Evolutionary conservation across 202 grass and related monocot species (phyloP), one percentile per base, ranked within the genome.

Genomic region (Brachypodium distachyon): DNA sequence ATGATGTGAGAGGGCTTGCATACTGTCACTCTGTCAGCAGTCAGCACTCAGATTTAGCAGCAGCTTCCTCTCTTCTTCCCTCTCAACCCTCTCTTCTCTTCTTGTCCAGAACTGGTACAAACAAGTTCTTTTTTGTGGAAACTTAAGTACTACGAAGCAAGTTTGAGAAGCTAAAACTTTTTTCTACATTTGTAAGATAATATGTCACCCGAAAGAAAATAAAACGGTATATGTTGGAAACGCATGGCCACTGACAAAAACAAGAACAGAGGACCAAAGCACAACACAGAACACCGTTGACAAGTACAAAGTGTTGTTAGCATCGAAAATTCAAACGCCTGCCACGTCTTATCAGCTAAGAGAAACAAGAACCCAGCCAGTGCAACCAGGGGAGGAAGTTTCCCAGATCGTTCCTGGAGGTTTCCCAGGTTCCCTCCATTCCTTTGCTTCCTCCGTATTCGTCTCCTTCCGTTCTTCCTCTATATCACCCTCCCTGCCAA

Each of bases 391-490:
- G 80, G 83, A 44, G 28, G 80, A 87, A 44, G 47, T 3, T 67
- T 85, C 81, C 19, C 48, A 34, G 77, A 63, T 81, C 5, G 70
- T 88, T 84, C 81, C 76, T 33, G 61, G 43, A 4, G 22, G 21
- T 70, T 88, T 81, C 86, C 70, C 64, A 17, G 21, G 62, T 88
- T 81, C 86, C 70, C 64, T 61, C 71, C 81, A 80, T 64, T 88
- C 81, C 78, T 2, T 13, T 7, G 27, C 12, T 56, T 53, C 39
- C 23, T 52, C 25, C 57, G 3, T 33, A 12, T 28, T 19, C 19
- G 1, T 33, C 23, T 32, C 16, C 34, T 2, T 3, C 16, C n/a
- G n/a, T n/a, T 10, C 29, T 11, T 6, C 63, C 12, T 72, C 57
- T 88, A 77, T 84, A 84, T 80, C 6, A 66, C 13, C 14, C 18